phyloP scores from a whole-genome alignment of 768 basidiomycete species.

The Pseudohyphozyma bogoriensis region DNA sequence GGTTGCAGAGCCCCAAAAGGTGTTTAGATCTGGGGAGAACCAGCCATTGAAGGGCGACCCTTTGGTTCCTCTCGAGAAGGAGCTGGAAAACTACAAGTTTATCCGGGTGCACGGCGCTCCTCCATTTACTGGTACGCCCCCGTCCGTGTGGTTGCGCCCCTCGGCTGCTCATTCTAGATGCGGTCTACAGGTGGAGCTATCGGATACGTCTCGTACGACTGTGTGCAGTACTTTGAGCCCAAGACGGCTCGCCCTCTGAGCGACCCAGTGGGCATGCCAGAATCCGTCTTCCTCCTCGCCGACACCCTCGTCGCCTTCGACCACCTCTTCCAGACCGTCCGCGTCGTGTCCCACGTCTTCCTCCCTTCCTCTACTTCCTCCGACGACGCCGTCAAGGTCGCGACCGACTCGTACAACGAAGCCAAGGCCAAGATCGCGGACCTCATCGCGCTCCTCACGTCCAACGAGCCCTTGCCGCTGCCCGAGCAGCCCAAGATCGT shows the following conservation, averaged over 20 bases:
- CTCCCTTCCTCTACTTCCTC: slow-evolving; percentile 46
- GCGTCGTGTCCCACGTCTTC: slow-evolving; percentile 93
- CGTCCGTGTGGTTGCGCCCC: background rate
- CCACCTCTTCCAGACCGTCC: slow-evolving; percentile 88
- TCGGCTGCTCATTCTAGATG: too few species aligned
- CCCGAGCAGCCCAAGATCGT: slow-evolving; percentile 40
- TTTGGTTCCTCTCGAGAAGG: slow-evolving; percentile 67
- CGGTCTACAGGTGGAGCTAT: slow-evolving; percentile 65
- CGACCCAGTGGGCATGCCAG: slow-evolving; percentile 81
- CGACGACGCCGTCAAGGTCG: slow-evolving; percentile 46
- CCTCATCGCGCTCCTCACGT: slow-evolving; percentile 15
- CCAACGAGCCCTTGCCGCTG: slow-evolving; percentile 37
- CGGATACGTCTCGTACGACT: slow-evolving; percentile 94
- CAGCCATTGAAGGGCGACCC: slow-evolving; percentile 82
- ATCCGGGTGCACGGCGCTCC: slow-evolving; percentile 72
- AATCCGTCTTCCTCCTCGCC: slow-evolving; percentile 91
- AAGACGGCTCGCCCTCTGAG: slow-evolving; percentile 54
- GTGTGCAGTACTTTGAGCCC: slow-evolving; percentile 92
- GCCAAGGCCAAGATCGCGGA: slow-evolving; percentile 20
- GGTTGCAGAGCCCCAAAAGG: slow-evolving; percentile 80
- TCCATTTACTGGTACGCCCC: slow-evolving; percentile 60
- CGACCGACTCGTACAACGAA: slow-evolving; percentile 14
- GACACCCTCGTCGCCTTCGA: slow-evolving; percentile 95
- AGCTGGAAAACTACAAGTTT: slow-evolving; percentile 76
- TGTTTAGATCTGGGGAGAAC: slow-evolving; percentile 75